phyloP scores from a whole-genome alignment of 352 stramenopile species.

The Elongisporangium senticosum region DNA sequence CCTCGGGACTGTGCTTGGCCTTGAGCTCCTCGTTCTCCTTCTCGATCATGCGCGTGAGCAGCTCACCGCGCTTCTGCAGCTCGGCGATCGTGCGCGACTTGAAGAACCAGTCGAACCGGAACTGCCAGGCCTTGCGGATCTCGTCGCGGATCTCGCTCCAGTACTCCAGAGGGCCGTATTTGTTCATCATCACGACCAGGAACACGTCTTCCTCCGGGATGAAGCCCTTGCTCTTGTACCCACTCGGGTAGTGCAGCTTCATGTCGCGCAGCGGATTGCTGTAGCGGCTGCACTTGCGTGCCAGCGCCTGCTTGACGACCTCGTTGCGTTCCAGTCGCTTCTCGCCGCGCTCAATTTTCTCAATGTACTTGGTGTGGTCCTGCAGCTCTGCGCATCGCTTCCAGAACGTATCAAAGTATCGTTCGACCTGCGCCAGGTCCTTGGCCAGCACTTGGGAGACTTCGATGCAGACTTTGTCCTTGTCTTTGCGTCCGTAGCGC shows the following conservation, averaged over 20 bases:
- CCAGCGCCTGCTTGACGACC: constrained; percentile 94
- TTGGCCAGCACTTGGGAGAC: constrained; percentile 89
- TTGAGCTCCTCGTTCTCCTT: constrained; percentile 90
- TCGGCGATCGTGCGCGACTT: constrained; percentile 97
- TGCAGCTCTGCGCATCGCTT: constrained; percentile 91
- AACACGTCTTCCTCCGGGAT: constrained; percentile 98
- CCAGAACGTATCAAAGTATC: constrained; percentile 97
- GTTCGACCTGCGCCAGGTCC: constrained; percentile 85
- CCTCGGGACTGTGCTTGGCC: constrained; percentile 62
- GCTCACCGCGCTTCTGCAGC: constrained; percentile 95
- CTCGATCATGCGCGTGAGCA: constrained; percentile 94
- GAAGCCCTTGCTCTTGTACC: constrained; percentile 93
- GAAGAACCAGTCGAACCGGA: constrained; percentile 99
- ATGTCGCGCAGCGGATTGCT: constrained; percentile 89
- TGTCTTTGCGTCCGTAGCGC: constrained; percentile 91
- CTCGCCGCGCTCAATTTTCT: constrained; percentile 96
- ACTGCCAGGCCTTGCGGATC: constrained; percentile 97
- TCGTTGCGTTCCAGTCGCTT: constrained; percentile 94
- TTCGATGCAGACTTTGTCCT: constrained; percentile 87
- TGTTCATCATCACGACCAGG: constrained; percentile 98
- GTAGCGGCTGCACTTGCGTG: constrained; percentile 94
- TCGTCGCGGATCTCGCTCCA: constrained; percentile 97
- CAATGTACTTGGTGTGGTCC: constrained; percentile 90
- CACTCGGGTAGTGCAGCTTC: constrained; percentile 82
- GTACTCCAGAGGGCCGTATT: constrained; percentile 94